Conservation (phyloP, 192 early-diverging fungal genomes). For the Coemansia sp. region DNA sequence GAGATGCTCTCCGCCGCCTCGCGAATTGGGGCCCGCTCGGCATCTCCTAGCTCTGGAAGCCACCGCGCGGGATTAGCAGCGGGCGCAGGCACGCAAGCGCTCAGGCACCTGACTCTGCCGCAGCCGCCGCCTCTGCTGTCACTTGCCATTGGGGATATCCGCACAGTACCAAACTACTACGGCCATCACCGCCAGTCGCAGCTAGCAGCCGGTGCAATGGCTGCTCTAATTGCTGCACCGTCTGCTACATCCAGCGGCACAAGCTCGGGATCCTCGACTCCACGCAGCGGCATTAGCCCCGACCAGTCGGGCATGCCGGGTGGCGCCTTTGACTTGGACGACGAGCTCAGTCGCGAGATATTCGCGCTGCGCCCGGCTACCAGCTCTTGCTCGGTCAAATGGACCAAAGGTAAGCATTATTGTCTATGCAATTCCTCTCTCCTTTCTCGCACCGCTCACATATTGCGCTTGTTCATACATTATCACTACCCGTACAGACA, state of each 20-base stretch:
- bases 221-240: neutral
- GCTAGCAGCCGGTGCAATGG: neutral
- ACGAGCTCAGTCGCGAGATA: constrained; percentile 41
- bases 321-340: neutral
- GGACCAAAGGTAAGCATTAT: constrained; percentile 48
- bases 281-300: neutral
- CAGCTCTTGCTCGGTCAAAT: constrained; percentile 37
- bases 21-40: neutral
- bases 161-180: neutral
- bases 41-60: neutral
- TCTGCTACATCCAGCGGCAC: neutral
- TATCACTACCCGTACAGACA: neutral
- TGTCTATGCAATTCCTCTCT: neutral
- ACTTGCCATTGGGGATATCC: neutral
- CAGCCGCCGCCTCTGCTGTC: neutral
- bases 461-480: neutral
- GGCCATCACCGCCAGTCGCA: neutral
- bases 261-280: constrained; percentile 2
- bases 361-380: constrained; percentile 21
- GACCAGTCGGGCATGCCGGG: neutral
- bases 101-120: neutral
- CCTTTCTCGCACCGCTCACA: neutral
- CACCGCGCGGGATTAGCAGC: neutral
- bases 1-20: constrained; percentile 10
- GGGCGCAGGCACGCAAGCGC: neutral